Percentiles rank a stretch among this genome's conserved stretches.
phyloP scores from a whole-genome alignment of 129 eudicot genomes.

The Silybum marianum region DNA sequence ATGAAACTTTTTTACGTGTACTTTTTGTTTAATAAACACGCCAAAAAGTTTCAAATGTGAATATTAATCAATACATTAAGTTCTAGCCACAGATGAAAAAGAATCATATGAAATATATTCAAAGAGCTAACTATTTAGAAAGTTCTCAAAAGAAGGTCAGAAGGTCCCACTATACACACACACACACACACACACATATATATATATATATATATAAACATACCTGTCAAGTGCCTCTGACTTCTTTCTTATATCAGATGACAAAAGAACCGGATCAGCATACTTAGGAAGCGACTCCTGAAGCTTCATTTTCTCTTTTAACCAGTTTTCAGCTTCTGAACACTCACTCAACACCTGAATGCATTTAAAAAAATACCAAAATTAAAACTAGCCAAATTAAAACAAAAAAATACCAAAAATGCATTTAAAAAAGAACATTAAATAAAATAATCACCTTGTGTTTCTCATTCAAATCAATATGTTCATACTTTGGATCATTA shows the following conservation, averaged over 20 bases:
- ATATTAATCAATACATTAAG: no score
- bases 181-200: not conserved
- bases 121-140: no score
- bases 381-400: not conserved
- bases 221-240: conserved; percentile 77
- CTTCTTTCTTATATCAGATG: conserved; percentile 74
- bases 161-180: not conserved
- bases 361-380: no score
- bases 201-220: not conserved
- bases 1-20: no score
- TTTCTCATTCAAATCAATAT: conserved; percentile 70
- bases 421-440: not conserved
- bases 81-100: no score
- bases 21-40: no score
- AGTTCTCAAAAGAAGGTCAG: no score
- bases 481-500: conserved; percentile 72
- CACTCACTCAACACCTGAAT: conserved; percentile 75
- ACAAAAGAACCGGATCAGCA: conserved; percentile 66
- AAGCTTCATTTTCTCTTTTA: conserved; percentile 73
- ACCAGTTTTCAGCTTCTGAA: conserved; percentile 84
- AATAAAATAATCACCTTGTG: conserved; percentile 54
- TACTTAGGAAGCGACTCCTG: conserved; percentile 76
- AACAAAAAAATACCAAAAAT: not conserved
- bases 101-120: no score
- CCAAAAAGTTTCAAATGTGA: no score